Conservation (phyloP, 2,329 filamentous ascomycete species). For the Apiospora saccharicola region DNA sequence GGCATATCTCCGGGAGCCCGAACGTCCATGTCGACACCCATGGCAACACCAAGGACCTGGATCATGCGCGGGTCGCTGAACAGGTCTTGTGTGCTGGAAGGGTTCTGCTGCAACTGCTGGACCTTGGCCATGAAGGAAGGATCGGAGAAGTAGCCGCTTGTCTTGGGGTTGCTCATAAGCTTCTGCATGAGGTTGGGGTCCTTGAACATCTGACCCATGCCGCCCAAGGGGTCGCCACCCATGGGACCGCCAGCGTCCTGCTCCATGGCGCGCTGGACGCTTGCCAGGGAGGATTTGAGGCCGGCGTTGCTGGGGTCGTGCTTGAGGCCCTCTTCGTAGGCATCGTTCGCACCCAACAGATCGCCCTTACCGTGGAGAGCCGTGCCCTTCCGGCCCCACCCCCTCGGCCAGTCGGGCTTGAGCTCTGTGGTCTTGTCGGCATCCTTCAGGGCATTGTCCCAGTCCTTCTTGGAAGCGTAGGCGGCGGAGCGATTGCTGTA, state of each 20-base stretch:
- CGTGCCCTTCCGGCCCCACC: slow-evolving; percentile 91
- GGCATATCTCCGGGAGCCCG: slow-evolving; percentile 45
- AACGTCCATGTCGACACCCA: slow-evolving; percentile 92
- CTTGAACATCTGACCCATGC: slow-evolving; percentile 91
- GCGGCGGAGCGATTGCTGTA: slow-evolving; percentile 95
- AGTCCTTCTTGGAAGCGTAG: slow-evolving; percentile 89
- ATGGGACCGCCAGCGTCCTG: slow-evolving; percentile 63
- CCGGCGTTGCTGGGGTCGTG: slow-evolving; percentile 90
- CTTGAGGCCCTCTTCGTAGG: slow-evolving; percentile 94
- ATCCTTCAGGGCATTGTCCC: slow-evolving; percentile 83
- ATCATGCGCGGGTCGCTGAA: slow-evolving; percentile 92
- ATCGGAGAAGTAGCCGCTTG: slow-evolving; percentile 80
- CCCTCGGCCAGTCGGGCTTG: slow-evolving; percentile 98
- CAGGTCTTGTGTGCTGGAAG: slow-evolving; percentile 77
- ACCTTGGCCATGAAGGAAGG: slow-evolving; percentile 90
- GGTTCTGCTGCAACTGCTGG: slow-evolving; percentile 81
- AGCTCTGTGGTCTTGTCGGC: slow-evolving; percentile 92
- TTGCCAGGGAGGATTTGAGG: slow-evolving; percentile 85
- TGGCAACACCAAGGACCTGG: slow-evolving; percentile 89
- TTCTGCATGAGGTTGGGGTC: slow-evolving; percentile 91
- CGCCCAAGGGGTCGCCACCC: slow-evolving; percentile 71
- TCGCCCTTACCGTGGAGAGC: slow-evolving; percentile 90
- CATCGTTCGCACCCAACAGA: slow-evolving; percentile 83
- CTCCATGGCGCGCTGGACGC: slow-evolving; percentile 89
- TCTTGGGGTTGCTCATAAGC: slow-evolving; percentile 94